Percentiles rank a stretch among this genome's conserved stretches.
These are phyloP conservation scores for Raffaelea ambrosiae DNA, from an alignment of 2,329 filamentous ascomycete genomes.

Conservation along the genomic window DNA sequence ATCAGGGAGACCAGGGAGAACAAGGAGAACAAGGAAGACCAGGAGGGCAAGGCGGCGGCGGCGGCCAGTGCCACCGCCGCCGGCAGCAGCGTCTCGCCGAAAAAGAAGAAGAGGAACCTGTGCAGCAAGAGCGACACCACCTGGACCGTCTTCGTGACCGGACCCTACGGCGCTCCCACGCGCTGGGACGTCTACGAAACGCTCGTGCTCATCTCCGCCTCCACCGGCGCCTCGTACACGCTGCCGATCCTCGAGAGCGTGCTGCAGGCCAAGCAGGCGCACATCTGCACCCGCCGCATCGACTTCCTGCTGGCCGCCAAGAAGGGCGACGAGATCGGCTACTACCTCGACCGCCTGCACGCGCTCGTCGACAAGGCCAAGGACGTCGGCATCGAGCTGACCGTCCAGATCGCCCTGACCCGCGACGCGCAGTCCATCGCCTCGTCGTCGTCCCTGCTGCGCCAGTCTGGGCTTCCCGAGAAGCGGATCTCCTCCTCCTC, in stretches of 20 bases:
- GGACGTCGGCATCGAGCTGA: constrained; percentile 37
- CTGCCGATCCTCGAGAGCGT: constrained; percentile 50
- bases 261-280: constrained; percentile 26
- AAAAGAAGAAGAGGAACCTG: no score
- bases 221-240: constrained; percentile 55
- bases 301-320: constrained; percentile 45
- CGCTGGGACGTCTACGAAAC: constrained; percentile 52
- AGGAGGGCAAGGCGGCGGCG: no score
- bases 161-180: constrained; percentile 48
- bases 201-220: constrained; percentile 50
- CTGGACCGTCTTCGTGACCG: constrained; percentile 41
- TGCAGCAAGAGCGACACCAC: constrained; percentile 5
- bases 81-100: no score
- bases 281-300: constrained; percentile 41
- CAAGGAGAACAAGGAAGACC: constrained; percentile 19
- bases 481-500: no score
- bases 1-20: no score
- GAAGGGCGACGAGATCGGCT: constrained; percentile 44
- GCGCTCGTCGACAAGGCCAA: constrained; percentile 33
- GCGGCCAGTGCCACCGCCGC: no score
- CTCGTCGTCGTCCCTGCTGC: background rate
- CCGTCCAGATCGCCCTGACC: constrained; percentile 47
- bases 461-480: no score
- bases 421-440: constrained; percentile 14
- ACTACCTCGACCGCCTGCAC: constrained; percentile 43